Percentiles rank a stretch among this genome's conserved stretches.
phyloP scores from a whole-genome alignment of 2,329 filamentous ascomycete genomes.

The Ceratocystis ficicola region DNA sequence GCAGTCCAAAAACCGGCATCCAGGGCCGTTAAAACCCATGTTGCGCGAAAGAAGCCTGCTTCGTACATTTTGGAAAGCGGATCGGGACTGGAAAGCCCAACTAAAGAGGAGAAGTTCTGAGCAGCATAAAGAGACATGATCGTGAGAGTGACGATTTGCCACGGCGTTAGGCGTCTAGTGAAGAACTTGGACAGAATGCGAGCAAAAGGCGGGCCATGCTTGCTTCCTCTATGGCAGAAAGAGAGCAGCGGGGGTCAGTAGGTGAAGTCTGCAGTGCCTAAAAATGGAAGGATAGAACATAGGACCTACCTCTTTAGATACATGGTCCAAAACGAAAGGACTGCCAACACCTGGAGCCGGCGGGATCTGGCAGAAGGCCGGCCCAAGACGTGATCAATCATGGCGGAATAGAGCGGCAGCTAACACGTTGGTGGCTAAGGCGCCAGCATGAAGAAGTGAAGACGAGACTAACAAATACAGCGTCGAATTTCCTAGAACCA shows the following conservation, averaged over 20 bases:
- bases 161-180: conserved; percentile 61
- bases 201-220: conserved; percentile 72
- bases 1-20: conserved; percentile 98
- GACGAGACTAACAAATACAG: not conserved
- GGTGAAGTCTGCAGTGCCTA: not conserved
- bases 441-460: not conserved
- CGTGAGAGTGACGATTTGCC: conserved; percentile 79
- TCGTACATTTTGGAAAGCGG: conserved; percentile 91
- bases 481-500: not conserved
- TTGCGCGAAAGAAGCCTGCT: conserved; percentile 83
- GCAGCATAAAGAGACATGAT: conserved; percentile 84
- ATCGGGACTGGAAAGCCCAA: conserved; percentile 83
- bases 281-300: not conserved
- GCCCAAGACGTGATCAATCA: conserved; percentile 82
- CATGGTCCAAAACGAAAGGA: conserved; percentile 80
- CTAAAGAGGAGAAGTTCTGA: conserved; percentile 85
- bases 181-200: conserved; percentile 60
- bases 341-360: conserved; percentile 81
- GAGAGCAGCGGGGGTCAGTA: not conserved
- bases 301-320: conserved; percentile 60
- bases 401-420: conserved; percentile 26
- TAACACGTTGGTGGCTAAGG: not conserved
- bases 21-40: conserved; percentile 87
- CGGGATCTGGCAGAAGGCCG: conserved; percentile 83
- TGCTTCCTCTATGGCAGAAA: conserved; percentile 51